Evolutionary conservation across 495 filamentous ascomycete species (phyloP).

Genomic region (Neurospora sp.): DNA sequence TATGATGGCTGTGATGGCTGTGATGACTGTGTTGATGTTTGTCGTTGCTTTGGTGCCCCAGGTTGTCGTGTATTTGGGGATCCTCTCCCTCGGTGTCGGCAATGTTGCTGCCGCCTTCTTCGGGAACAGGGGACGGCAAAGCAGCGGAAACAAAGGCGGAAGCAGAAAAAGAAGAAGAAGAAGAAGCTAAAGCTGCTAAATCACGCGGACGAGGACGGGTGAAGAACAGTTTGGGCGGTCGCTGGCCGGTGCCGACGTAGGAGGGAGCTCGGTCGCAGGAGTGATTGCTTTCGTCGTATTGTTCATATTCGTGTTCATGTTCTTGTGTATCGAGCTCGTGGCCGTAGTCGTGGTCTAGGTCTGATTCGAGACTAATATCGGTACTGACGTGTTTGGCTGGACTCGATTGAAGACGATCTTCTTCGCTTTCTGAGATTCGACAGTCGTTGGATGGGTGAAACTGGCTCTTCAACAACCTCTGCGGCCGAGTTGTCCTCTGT

Average conservation of each 20-base stretch:
- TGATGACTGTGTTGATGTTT: background rate
- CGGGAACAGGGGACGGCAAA: background rate
- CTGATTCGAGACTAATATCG: no score
- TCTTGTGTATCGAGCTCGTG: background rate
- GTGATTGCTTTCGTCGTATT: background rate
- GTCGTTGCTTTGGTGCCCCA: background rate
- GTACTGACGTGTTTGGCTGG: background rate
- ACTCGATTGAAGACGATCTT: background rate
- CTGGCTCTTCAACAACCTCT: background rate
- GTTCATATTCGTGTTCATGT: background rate
- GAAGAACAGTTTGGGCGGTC: background rate
- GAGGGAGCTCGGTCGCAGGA: background rate
- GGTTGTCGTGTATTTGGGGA: background rate
- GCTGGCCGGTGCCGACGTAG: background rate
- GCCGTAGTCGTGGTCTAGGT: background rate
- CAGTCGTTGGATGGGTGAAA: background rate
- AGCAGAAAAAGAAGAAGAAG: background rate
- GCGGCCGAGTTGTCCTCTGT: background rate
- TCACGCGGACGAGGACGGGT: background rate
- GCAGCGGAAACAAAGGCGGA: background rate
- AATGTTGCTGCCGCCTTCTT: background rate
- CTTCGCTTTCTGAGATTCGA: background rate
- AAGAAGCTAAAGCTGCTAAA: background rate
- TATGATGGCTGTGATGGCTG: background rate
- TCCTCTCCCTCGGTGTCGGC: background rate